Evolutionary conservation across 2,329 filamentous ascomycete species (phyloP).

Genomic region (Aaosphaeria pasadenensis): DNA sequence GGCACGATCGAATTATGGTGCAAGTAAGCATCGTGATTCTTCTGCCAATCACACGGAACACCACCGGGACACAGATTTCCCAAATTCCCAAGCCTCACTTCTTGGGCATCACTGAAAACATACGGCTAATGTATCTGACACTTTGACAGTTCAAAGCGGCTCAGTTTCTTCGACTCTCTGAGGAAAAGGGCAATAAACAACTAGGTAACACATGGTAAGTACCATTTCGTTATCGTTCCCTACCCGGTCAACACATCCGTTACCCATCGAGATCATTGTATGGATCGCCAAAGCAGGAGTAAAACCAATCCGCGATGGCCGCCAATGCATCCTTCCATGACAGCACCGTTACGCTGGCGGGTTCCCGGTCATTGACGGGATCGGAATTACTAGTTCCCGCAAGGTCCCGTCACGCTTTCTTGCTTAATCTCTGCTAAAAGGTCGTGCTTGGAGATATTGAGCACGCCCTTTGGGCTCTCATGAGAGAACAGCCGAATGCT

Average conservation of each 20-base stretch:
- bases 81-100: constrained; percentile 32
- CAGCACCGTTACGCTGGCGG: not conserved
- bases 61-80: constrained; percentile 20
- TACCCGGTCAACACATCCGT: constrained; percentile 3
- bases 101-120: constrained; percentile 37
- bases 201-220: constrained; percentile 90
- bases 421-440: too few species aligned
- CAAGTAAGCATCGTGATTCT: too few species aligned
- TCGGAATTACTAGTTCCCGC: too few species aligned
- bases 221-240: constrained; percentile 2
- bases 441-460: too few species aligned
- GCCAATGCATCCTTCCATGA: constrained; percentile 19
- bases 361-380: too few species aligned
- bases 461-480: too few species aligned
- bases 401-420: too few species aligned
- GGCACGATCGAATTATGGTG: too few species aligned
- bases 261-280: constrained; percentile 16
- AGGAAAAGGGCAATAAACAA: constrained; percentile 83
- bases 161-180: constrained; percentile 87
- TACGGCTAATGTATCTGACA: constrained; percentile 18
- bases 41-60: constrained; percentile 19
- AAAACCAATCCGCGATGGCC: too few species aligned
- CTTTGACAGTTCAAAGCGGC: constrained; percentile 69
- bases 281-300: too few species aligned
- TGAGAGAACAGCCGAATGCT: too few species aligned